phyloP scores from a whole-genome alignment of 2,329 filamentous ascomycete genomes.

The Trichoderma aggressivum region DNA sequence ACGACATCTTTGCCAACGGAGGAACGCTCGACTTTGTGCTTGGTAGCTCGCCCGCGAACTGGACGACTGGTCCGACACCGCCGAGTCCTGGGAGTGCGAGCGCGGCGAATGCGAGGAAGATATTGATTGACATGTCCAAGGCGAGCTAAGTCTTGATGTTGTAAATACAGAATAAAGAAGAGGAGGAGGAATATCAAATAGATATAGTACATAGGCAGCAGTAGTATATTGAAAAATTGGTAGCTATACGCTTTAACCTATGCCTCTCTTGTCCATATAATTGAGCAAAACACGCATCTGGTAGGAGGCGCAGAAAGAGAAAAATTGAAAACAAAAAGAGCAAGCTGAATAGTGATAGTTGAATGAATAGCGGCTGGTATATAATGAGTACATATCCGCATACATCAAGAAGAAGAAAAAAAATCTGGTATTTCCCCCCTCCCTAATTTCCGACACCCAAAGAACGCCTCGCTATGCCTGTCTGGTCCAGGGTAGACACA shows the following conservation, averaged over 20 bases:
- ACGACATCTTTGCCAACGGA: conserved; percentile 62
- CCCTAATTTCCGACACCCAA: conserved; percentile 11
- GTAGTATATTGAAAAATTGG: neutral
- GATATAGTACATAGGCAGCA: neutral
- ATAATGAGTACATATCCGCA: conserved; percentile 5
- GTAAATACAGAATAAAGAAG: neutral
- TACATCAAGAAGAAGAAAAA: conserved; percentile 9
- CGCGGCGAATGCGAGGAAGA: conserved; percentile 15
- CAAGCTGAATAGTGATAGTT: neutral
- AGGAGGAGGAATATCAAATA: neutral
- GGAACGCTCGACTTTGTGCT: conserved; percentile 63
- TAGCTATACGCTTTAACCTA: neutral
- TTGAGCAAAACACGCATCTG: neutral
- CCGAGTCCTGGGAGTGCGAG: conserved; percentile 53
- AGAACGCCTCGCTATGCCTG: conserved; percentile 30
- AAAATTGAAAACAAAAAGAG: neutral
- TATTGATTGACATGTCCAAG: conserved; percentile 18
- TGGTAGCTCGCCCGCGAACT: conserved; percentile 49
- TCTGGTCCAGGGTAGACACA: conserved; percentile 4
- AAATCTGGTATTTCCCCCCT: conserved; percentile 1
- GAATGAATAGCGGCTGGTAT: neutral
- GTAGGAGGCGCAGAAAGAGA: neutral
- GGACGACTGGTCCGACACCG: conserved; percentile 58
- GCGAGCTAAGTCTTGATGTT: neutral
- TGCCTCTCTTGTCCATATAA: neutral